A percentile compares a stretch with the other conserved stretches of the same genome.
These are phyloP conservation scores for Mallotus japonicus DNA, from an alignment of 441 rosid genomes.

Conservation along the genomic window DNA sequence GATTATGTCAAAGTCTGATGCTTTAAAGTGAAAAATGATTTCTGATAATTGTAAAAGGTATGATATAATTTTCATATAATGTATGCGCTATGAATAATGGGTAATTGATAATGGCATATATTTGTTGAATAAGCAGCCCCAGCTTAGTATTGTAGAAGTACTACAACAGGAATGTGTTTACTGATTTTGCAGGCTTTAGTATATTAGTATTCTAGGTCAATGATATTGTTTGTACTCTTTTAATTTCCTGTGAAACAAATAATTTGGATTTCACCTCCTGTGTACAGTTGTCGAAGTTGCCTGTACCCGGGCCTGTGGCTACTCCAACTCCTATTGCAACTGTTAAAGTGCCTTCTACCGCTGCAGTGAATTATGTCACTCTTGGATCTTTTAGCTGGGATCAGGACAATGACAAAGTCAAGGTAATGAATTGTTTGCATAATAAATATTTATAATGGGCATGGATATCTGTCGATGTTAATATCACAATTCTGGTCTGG, in stretches of 20 bases:
- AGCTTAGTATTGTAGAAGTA: too few relatives aligned
- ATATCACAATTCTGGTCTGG: background rate
- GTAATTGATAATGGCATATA: too few relatives aligned
- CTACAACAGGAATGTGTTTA: too few relatives aligned
- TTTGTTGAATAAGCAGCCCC: too few relatives aligned
- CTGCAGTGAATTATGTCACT: conserved; percentile 43
- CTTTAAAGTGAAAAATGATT: too few relatives aligned
- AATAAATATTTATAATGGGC: background rate
- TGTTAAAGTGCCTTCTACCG: conserved; percentile 38
- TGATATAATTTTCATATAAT: too few relatives aligned
- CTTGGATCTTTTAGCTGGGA: conserved; percentile 92
- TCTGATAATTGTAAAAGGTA: too few relatives aligned
- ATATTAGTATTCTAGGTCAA: background rate
- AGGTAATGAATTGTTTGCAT: conserved; percentile 41
- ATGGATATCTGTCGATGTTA: background rate
- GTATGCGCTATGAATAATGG: too few relatives aligned
- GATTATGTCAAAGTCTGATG: background rate
- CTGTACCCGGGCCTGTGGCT: conserved; percentile 26
- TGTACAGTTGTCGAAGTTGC: conserved; percentile 45
- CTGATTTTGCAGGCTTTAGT: too few relatives aligned
- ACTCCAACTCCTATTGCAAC: conserved; percentile 47
- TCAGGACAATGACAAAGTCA: conserved; percentile 89
- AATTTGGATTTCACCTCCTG: background rate
- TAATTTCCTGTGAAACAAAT: background rate
- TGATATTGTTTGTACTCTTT: background rate